phyloP scores from a whole-genome alignment of 768 basidiomycete species.

The Amanita muscaria region DNA sequence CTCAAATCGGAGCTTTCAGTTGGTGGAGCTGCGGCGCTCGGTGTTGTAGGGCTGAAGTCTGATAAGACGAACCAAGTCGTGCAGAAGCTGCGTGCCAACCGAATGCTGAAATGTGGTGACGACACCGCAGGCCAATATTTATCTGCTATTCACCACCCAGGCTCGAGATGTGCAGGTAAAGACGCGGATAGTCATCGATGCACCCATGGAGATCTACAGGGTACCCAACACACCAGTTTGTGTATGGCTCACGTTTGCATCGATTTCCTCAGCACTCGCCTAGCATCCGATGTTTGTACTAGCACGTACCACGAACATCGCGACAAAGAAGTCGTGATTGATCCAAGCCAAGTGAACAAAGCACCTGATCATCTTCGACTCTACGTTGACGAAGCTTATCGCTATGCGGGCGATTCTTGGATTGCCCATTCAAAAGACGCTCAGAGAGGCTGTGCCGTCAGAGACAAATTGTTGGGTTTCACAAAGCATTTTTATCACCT shows the following conservation, averaged over 20 bases:
- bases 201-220: not conserved
- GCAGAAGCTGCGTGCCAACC: not conserved
- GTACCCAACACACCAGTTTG: not conserved
- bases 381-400: constrained; percentile 3
- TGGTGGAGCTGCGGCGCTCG: constrained; percentile 1
- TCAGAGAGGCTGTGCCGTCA: not conserved
- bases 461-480: not conserved
- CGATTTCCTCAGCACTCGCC: not conserved
- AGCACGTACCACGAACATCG: not conserved
- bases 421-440: not conserved
- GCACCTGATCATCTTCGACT: not conserved
- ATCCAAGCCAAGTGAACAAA: not conserved
- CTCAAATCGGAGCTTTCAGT: constrained; percentile 4
- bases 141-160: not conserved
- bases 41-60: not conserved
- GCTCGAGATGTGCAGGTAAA: not conserved
- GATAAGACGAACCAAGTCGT: not conserved
- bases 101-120: not conserved
- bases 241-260: constrained; percentile 3
- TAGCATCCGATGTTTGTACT: constrained; percentile 1
- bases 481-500: constrained; percentile 1
- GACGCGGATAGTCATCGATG: not conserved
- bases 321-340: not conserved
- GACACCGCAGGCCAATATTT: not conserved
- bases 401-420: not conserved